These are phyloP conservation scores for Colletotrichum coccodes DNA, from an alignment of 2,329 filamentous ascomycete species.

Conservation along the genomic window DNA sequence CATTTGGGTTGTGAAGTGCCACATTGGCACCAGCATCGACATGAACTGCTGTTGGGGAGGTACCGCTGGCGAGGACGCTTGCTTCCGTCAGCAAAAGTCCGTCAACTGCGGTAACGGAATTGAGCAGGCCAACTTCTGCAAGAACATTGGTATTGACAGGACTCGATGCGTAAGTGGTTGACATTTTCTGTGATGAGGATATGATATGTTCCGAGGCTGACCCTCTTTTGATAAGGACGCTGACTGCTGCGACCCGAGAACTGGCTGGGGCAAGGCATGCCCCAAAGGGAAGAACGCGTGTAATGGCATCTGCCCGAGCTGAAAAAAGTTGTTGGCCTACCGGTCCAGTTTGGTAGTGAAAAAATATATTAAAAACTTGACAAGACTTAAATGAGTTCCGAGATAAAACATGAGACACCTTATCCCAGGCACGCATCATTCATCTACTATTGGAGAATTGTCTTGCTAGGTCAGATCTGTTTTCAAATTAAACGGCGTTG, in stretches of 20 bases:
- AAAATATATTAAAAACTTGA: too few species aligned
- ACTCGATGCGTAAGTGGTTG: neutral
- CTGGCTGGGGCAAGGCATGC: neutral
- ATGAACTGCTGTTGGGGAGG: conserved; percentile 7
- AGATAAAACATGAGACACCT: too few species aligned
- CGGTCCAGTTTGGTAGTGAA: too few species aligned
- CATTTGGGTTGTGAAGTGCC: neutral
- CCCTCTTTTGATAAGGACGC: neutral
- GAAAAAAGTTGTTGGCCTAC: neutral
- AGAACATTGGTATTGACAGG: neutral
- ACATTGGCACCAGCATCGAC: neutral
- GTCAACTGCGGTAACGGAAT: conserved; percentile 2
- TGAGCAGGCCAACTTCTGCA: conserved; percentile 3
- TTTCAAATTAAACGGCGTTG: too few species aligned
- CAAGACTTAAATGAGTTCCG: too few species aligned
- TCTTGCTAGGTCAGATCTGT: too few species aligned
- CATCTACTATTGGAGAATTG: too few species aligned
- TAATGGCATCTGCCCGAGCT: neutral
- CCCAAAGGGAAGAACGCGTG: neutral
- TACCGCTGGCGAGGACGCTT: neutral
- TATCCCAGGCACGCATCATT: too few species aligned
- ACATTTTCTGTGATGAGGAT: neutral
- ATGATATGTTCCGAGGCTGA: neutral
- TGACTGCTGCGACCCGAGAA: neutral
- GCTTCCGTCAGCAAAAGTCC: neutral